Percentiles rank a stretch among this genome's conserved stretches.
phyloP scores from a whole-genome alignment of 225 moss, liverwort and hornwort species.

The Physcomitrium patens region DNA sequence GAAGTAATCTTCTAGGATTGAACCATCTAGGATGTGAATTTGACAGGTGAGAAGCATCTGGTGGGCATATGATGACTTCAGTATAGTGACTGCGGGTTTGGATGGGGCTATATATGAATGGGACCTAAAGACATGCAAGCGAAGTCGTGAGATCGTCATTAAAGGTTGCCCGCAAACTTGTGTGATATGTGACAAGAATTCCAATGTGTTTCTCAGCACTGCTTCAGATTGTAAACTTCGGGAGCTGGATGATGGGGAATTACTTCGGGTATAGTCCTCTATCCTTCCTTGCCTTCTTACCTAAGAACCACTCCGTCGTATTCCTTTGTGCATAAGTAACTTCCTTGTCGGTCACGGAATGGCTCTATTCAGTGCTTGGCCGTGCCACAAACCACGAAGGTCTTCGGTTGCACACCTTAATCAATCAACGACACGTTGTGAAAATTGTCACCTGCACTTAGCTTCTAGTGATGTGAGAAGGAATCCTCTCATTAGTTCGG shows the following conservation, averaged over 20 bases:
- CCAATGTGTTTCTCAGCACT: constrained; percentile 64
- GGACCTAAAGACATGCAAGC: constrained; percentile 66
- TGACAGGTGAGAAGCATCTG: constrained; percentile 77
- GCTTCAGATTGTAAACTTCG: constrained; percentile 69
- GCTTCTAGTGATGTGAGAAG: not conserved
- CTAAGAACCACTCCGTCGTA: not conserved
- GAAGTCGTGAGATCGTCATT: constrained; percentile 69
- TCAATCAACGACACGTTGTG: not conserved
- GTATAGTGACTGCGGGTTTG: constrained; percentile 68
- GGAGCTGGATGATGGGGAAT: constrained; percentile 63
- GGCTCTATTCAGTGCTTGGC: not conserved
- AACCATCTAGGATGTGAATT: constrained; percentile 1
- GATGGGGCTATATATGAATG: constrained; percentile 91
- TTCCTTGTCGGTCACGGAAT: not conserved
- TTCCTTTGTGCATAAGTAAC: not conserved
- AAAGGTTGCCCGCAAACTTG: constrained; percentile 75
- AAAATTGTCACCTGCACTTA: not conserved
- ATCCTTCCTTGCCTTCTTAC: not conserved
- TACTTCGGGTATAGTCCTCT: constrained; percentile 59
- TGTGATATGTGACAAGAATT: constrained; percentile 61
- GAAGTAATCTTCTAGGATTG: not conserved
- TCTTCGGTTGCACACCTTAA: not conserved
- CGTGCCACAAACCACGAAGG: not conserved
- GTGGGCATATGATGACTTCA: constrained; percentile 76
- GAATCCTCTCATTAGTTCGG: constrained; percentile 12